Conservation (phyloP, 305 asterid genomes). For the Fraxinus sp. region DNA sequence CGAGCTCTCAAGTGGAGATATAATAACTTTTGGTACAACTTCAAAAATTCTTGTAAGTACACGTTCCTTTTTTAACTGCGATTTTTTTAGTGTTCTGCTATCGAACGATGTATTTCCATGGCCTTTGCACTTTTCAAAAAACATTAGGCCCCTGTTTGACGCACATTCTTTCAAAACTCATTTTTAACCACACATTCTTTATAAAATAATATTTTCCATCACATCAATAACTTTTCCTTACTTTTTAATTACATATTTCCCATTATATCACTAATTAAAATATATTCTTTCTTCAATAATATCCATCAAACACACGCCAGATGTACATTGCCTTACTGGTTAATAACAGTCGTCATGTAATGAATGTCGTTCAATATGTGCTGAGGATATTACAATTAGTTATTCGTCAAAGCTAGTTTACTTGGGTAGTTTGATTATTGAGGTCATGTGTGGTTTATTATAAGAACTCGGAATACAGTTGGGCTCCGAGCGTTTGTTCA, state of each 20-base stretch:
- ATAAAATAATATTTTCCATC: too few species aligned
- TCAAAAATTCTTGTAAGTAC: constrained; percentile 65
- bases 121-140: background rate
- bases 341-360: background rate
- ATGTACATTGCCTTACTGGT: background rate
- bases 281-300: too few species aligned
- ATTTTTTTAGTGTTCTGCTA: constrained; percentile 11
- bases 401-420: background rate
- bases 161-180: too few species aligned
- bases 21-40: constrained; percentile 78
- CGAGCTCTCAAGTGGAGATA: constrained; percentile 73
- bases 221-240: too few species aligned
- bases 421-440: background rate
- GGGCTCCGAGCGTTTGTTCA: background rate
- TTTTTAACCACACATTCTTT: too few species aligned
- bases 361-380: background rate
- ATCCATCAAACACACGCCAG: too few species aligned
- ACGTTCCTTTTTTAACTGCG: constrained; percentile 1
- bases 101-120: background rate
- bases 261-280: too few species aligned
- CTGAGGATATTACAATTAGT: background rate
- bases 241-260: too few species aligned
- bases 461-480: background rate
- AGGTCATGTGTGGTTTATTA: background rate
- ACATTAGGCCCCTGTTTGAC: background rate